These are phyloP conservation scores for Yamadazyma spencermartinsiae DNA, from an alignment of 1,139 yeast species.

Conservation along the genomic window DNA sequence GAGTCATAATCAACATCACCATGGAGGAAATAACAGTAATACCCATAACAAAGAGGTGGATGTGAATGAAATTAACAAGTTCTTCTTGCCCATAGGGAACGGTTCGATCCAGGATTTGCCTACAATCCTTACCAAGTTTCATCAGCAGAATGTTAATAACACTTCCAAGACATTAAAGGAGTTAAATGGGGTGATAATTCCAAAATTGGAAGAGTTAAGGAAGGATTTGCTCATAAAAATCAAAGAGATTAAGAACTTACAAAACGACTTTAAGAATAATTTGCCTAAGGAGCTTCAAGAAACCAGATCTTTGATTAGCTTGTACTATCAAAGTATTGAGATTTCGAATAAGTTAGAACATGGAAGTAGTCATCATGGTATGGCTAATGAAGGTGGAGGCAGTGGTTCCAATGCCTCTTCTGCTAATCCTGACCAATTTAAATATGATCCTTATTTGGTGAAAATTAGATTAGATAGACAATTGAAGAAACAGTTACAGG, in stretches of 20 bases:
- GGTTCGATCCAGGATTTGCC: slow-evolving; percentile 86
- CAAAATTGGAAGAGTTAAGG: slow-evolving; percentile 82
- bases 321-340: slow-evolving; percentile 47
- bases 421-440: slow-evolving; percentile 26
- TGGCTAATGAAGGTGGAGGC: neutral
- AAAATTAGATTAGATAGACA: slow-evolving; percentile 74
- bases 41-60: slow-evolving; percentile 27
- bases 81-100: slow-evolving; percentile 72
- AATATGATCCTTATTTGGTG: slow-evolving; percentile 78
- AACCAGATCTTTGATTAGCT: slow-evolving; percentile 54
- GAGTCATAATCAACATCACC: slow-evolving; percentile 4
- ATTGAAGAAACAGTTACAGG: slow-evolving; percentile 71
- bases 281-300: slow-evolving; percentile 67
- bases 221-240: slow-evolving; percentile 81
- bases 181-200: slow-evolving; percentile 65
- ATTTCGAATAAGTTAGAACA: slow-evolving; percentile 35
- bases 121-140: slow-evolving; percentile 68
- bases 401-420: slow-evolving; percentile 2
- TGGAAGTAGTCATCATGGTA: slow-evolving; percentile 17
- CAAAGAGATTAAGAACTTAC: slow-evolving; percentile 79
- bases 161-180: slow-evolving; percentile 74
- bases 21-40: slow-evolving; percentile 6
- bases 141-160: slow-evolving; percentile 66
- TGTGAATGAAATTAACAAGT: slow-evolving; percentile 41
- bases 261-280: slow-evolving; percentile 79